phyloP scores from a whole-genome alignment of 2,329 filamentous ascomycete species.

The Beauveria caledonica region DNA sequence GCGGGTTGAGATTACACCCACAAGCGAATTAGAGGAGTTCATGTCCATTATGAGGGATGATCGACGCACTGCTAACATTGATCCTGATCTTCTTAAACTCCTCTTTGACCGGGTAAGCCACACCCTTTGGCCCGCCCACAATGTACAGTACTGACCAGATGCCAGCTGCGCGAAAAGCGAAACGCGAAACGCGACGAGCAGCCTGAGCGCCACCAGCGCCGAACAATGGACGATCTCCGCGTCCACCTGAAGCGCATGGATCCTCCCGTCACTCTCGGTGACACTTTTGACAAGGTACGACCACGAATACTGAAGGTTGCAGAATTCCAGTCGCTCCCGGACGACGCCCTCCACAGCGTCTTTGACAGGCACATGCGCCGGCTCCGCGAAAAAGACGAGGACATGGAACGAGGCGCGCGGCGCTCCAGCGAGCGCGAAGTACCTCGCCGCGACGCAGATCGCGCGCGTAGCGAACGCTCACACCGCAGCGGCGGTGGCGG shows the following conservation, averaged over 20 bases:
- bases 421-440: conserved; percentile 44
- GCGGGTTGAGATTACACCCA: conserved; percentile 80
- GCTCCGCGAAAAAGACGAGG: conserved; percentile 84
- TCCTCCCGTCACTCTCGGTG: conserved; percentile 66
- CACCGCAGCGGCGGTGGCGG: conserved; percentile 48
- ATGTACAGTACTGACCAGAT: neutral
- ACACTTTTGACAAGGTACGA: conserved; percentile 85
- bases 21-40: conserved; percentile 87
- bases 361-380: conserved; percentile 91
- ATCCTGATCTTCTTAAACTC: conserved; percentile 66
- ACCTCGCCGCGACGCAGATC: conserved; percentile 55
- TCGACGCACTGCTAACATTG: conserved; percentile 79
- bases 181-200: conserved; percentile 74
- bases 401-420: conserved; percentile 57
- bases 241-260: conserved; percentile 84
- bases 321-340: conserved; percentile 79
- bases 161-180: conserved; percentile 76
- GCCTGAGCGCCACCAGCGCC: conserved; percentile 76
- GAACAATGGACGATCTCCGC: conserved; percentile 75
- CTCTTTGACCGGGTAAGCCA: conserved; percentile 70
- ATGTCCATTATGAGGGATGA: conserved; percentile 73
- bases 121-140: neutral
- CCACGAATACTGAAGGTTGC: conserved; percentile 70
- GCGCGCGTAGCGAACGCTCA: conserved; percentile 52
- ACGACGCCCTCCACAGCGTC: conserved; percentile 72